phyloP scores from a whole-genome alignment of 2,329 filamentous ascomycete genomes.

The Penicillium olsonii region DNA sequence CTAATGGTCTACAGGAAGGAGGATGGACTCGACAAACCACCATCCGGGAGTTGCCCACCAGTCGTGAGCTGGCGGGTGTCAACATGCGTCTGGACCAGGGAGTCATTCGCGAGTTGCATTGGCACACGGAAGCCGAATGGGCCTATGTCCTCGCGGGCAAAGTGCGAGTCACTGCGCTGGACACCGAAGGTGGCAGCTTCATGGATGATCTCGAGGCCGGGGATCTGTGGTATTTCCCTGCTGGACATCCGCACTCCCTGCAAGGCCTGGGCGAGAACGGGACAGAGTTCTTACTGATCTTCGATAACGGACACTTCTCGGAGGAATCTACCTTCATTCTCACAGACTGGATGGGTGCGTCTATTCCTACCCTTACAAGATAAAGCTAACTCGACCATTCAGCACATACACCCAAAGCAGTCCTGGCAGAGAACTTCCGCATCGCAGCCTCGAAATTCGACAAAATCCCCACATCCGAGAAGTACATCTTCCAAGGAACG shows the following conservation, averaged over 20 bases:
- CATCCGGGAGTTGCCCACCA: constrained; percentile 36
- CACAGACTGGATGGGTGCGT: constrained; percentile 68
- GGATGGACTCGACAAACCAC: constrained; percentile 74
- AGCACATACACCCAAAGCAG: constrained; percentile 71
- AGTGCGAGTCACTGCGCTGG: constrained; percentile 71
- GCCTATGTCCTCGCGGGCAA: constrained; percentile 71
- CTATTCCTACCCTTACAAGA: background rate
- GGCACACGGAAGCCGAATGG: constrained; percentile 81
- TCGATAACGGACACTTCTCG: constrained; percentile 59
- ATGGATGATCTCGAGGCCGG: constrained; percentile 74
- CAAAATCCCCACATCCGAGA: constrained; percentile 63
- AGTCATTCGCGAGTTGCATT: constrained; percentile 75
- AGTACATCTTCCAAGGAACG: constrained; percentile 74
- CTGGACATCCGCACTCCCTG: constrained; percentile 72
- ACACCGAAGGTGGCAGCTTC: constrained; percentile 73
- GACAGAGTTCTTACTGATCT: constrained; percentile 63
- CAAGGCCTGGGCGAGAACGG: constrained; percentile 68
- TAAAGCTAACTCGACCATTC: background rate
- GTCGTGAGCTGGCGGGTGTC: constrained; percentile 70
- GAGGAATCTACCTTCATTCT: constrained; percentile 71
- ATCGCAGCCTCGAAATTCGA: constrained; percentile 67
- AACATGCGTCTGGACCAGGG: constrained; percentile 76
- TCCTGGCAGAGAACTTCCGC: constrained; percentile 73
- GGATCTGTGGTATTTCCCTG: constrained; percentile 77
- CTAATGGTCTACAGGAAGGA: constrained; percentile 57